Evolutionary conservation across 1,284 basidiomycete genomes (phyloP).

Genomic region (Ustilago xerochloae): DNA sequence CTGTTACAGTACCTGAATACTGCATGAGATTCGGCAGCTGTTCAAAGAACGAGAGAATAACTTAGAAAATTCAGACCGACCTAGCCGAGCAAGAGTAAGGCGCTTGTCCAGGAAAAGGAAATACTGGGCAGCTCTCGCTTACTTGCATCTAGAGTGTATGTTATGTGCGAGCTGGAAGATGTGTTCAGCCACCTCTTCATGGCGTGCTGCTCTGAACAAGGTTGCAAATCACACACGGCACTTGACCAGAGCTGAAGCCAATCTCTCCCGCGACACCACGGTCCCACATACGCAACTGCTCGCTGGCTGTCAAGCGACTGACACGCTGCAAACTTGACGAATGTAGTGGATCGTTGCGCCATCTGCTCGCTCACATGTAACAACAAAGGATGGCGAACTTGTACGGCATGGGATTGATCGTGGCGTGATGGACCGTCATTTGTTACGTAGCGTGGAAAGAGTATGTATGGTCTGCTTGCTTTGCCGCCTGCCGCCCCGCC

Average conservation of each 20-base stretch:
- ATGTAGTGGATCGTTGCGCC: no score
- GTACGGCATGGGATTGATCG: background rate
- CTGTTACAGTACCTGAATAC: no score
- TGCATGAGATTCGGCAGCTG: no score
- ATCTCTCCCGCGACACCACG: background rate
- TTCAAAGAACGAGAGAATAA: background rate
- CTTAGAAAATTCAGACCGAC: background rate
- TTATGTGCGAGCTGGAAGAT: background rate
- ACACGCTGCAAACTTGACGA: no score
- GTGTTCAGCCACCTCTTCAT: slow-evolving; percentile 5
- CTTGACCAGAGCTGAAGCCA: background rate
- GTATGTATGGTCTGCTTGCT: no score
- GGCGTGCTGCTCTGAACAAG: background rate
- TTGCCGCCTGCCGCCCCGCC: no score
- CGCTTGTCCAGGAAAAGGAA: no score
- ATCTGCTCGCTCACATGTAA: no score
- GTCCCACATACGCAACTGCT: background rate
- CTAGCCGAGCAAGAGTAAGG: background rate
- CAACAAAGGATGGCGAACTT: no score
- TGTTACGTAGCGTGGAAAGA: no score
- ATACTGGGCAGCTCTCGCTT: background rate
- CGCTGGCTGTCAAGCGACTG: no score
- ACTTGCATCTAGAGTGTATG: background rate
- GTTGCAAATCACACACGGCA: background rate
- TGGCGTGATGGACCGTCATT: no score